Conservation (phyloP, 768 basidiomycete species). For the Panaeolus cyanescens region DNA sequence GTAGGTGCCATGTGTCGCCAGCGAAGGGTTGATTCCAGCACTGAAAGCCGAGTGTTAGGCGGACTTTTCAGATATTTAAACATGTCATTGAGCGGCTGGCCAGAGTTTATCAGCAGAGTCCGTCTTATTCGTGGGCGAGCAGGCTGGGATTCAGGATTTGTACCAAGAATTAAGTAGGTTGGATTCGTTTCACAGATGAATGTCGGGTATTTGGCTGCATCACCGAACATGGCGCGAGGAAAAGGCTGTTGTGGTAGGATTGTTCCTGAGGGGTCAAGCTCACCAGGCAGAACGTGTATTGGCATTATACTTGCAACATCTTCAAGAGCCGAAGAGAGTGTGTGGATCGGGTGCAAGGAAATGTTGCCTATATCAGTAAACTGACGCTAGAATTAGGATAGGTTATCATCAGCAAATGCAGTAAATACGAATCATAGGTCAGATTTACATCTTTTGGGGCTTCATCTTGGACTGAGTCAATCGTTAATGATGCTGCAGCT, state of each 20-base stretch:
- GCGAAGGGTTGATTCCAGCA: slow-evolving; percentile 77
- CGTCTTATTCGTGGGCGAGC: slow-evolving; percentile 33
- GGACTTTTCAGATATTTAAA: slow-evolving; percentile 86
- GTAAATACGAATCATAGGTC: not conserved
- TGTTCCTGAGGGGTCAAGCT: slow-evolving; percentile 82
- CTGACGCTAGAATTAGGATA: slow-evolving; percentile 50
- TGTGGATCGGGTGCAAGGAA: slow-evolving; percentile 74
- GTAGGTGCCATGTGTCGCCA: slow-evolving; percentile 99
- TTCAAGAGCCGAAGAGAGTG: slow-evolving; percentile 66
- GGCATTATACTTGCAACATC: slow-evolving; percentile 82
- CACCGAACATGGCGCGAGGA: slow-evolving; percentile 89
- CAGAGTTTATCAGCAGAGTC: slow-evolving; percentile 82
- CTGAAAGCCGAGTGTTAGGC: slow-evolving; percentile 67
- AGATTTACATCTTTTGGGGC: not conserved
- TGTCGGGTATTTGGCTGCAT: slow-evolving; percentile 54
- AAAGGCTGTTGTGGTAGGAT: slow-evolving; percentile 94
- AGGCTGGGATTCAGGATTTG: slow-evolving; percentile 28
- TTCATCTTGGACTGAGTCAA: not conserved
- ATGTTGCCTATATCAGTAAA: slow-evolving; percentile 59
- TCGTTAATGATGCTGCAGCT: slow-evolving; percentile 33
- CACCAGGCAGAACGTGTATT: slow-evolving; percentile 87
- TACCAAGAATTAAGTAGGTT: slow-evolving; percentile 73
- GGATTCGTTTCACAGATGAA: slow-evolving; percentile 90
- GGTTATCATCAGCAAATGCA: not conserved
- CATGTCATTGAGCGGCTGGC: slow-evolving; percentile 94